Evolutionary conservation across 805 yeast genomes (phyloP).

Genomic region (Candida rishiriensis): DNA sequence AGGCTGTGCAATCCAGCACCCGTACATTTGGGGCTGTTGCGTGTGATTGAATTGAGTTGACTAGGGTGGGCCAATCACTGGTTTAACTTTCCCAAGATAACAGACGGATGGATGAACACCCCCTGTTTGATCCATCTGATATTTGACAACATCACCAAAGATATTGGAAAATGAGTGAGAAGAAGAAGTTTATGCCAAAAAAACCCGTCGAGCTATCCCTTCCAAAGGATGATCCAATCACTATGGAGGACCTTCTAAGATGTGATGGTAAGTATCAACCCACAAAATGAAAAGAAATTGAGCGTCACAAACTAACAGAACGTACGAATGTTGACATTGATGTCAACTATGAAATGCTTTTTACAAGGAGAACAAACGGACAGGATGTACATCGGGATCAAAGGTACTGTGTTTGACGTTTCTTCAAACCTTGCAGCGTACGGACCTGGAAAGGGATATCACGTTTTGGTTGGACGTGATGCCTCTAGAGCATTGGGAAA

Average conservation of each 20-base stretch:
- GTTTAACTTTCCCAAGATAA: no score
- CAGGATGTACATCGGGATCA: slow-evolving; percentile 66
- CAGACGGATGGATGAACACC: no score
- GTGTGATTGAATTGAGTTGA: no score
- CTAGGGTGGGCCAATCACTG: no score
- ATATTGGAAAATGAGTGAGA: neutral
- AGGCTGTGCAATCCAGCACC: no score
- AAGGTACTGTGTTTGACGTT: slow-evolving; percentile 78
- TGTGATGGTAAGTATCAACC: slow-evolving; percentile 30
- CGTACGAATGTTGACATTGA: no score
- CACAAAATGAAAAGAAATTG: slow-evolving; percentile 22
- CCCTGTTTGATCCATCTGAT: no score
- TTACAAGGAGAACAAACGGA: slow-evolving; percentile 35
- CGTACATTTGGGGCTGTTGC: no score
- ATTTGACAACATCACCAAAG: no score
- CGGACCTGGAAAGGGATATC: slow-evolving; percentile 75
- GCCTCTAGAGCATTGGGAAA: slow-evolving; percentile 74
- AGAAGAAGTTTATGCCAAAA: slow-evolving; percentile 48
- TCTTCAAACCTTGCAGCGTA: slow-evolving; percentile 59
- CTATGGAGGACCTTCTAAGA: slow-evolving; percentile 37
- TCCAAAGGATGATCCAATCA: slow-evolving; percentile 42
- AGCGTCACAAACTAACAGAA: slow-evolving; percentile 5
- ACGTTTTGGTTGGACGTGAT: slow-evolving; percentile 70
- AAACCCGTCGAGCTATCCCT: slow-evolving; percentile 46
- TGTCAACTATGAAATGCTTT: no score